Base-by-base conservation (phyloP, 805 yeast genomes). In the Spathaspora girioi region DNA sequence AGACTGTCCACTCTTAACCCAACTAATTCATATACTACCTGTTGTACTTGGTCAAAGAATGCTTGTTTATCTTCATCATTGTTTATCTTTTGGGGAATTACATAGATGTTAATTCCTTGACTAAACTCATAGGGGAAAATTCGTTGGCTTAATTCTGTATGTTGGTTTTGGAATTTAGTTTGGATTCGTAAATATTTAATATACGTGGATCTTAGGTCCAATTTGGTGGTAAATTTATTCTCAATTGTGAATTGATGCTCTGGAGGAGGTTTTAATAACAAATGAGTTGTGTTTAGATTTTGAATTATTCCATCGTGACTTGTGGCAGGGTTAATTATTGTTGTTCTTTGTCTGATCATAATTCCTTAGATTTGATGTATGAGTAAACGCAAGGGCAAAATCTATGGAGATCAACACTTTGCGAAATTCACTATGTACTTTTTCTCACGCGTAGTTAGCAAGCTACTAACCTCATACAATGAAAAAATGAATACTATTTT, bases 51-150 rank as follows among this genome's bases (percentile, higher is more conserved):
- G 1, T 54, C 38, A 49, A 52, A 66, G 50, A 71, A 72, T n/a
- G 29, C 50, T 1, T 38, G 52, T 27, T 52, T 47, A 6, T 51
- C 59, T 10, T 49, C 55, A 4, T 50, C 49, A 2, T 45, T 57
- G n/a, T 55, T 52, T 9, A 56, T 27, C 1, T 50, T 51, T 11
- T 51, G 42, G 1, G 77, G 77, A 11, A 53, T 56, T 1, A 62
- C 68, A 54, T 71, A 69, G 2, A 72, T 54, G 43, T 62, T 67
- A 41, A 68, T 50, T 1, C 75, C 76, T 2, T 40, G 32, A 11
- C 56, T 53, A 46, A 57, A 59, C 27, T 62, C 52, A 51, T 64
- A 67, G 35, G 63, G 64, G 56, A 70, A 71, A 1, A 70, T 52
- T 10, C 54, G 54, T 45, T 58, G 51, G 38, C 50, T 49, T 1